Evolutionary conservation across 352 stramenopile species (phyloP), one percentile per base, ranked within the genome.

Genomic region (Phytophthora citrophthora): DNA sequence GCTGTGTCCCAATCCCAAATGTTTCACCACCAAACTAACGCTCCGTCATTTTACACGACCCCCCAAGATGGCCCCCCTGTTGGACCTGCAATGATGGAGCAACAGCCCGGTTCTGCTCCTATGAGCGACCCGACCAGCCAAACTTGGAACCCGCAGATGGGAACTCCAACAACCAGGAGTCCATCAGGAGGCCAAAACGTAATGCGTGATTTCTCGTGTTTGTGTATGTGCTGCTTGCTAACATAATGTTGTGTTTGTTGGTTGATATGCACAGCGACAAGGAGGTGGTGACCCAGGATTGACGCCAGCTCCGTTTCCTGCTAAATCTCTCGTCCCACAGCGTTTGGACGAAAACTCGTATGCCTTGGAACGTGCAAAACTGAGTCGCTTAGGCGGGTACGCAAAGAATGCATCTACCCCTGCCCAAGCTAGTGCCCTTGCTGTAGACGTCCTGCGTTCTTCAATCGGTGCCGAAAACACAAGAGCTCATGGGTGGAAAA

Each of bases 281-380:
- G 56, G 36, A 49, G 48, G 52, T 24, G 41, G 53, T 20, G 81
- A 91, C 54, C 77, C 79, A 4, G 56, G 59, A 20, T 61, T 91
- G 20, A 84, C 69, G 4, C 69, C 81, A n/a, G 78, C 79, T 38
- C 75, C 82, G 20, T 93, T 93, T 59, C 43, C 77, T 2, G 77
- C 76, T 0, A 82, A 79, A 36, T 88, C 83, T 11, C 74, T 94
- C 0, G 58, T 89, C 0, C 72, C 79, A 8, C 79, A 89, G 57
- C 81, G 70, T 41, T 50, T 90, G n/a, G 82, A 91, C 27, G 81
- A 94, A 23, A 81, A 72, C 29, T 72, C 77, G 31, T 90, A 82
- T 18, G 73, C 63, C 0, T 59, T 90, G 6, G 81, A 89, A 32
- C 77, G 70, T n/a, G 60, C 68, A 2, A 78, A 76, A 29, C 41